Evolutionary conservation across 306 rosid genomes (phyloP).

Genomic region (Vigna reflexopilosa): DNA sequence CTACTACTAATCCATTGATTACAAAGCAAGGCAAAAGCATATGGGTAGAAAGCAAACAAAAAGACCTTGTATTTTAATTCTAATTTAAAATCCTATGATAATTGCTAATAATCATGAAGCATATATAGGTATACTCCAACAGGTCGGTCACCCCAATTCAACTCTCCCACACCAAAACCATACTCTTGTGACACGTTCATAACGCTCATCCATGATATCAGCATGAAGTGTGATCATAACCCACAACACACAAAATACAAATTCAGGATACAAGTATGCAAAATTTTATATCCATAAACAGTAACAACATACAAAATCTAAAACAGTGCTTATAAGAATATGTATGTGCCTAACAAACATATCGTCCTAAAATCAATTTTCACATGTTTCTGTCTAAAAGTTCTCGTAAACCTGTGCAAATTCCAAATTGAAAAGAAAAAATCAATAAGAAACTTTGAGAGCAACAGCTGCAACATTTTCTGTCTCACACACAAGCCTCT

Average conservation of each 20-base stretch:
- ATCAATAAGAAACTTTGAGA: neutral
- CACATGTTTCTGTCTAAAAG: neutral
- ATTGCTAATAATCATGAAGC: conserved; percentile 51
- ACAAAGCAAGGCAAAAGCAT: conserved; percentile 53
- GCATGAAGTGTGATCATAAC: conserved; percentile 93
- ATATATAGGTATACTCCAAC: conserved; percentile 58
- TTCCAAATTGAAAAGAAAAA: neutral
- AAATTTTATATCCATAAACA: neutral
- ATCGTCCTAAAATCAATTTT: neutral
- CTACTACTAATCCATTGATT: conserved; percentile 44
- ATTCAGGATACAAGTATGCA: neutral
- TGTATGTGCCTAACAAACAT: neutral
- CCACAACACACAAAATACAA: conserved; percentile 31
- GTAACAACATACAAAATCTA: neutral
- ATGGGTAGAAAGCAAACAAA: conserved; percentile 50
- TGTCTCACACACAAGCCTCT: conserved; percentile 12
- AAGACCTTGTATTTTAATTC: conserved; percentile 38
- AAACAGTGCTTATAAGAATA: neutral
- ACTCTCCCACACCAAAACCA: conserved; percentile 69
- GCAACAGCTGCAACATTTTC: conserved; percentile 15
- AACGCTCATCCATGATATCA: conserved; percentile 66
- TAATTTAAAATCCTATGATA: conserved; percentile 39
- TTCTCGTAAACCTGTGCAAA: neutral
- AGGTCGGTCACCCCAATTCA: conserved; percentile 51
- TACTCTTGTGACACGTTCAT: conserved; percentile 68